Percentiles rank a stretch among this genome's conserved stretches.
These are phyloP conservation scores for Fusarium sp. DNA, from an alignment of 2,329 filamentous ascomycete species.

Conservation along the genomic window DNA sequence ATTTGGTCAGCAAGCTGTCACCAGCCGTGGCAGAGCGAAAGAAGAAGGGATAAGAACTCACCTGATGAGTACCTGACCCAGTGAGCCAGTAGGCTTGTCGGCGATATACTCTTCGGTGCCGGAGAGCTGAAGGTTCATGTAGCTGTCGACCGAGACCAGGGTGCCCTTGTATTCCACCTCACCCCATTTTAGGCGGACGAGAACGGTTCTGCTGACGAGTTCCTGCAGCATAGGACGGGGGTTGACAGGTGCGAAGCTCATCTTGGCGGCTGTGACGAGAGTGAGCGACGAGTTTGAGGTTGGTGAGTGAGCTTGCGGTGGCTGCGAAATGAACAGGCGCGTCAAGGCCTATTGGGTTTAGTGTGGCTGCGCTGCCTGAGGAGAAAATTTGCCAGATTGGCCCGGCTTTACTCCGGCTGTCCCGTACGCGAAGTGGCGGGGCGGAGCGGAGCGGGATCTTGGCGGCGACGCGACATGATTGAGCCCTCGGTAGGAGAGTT, in stretches of 20 bases:
- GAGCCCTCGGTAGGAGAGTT: neutral
- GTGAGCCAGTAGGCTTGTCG: slow-evolving; percentile 84
- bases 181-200: slow-evolving; percentile 97
- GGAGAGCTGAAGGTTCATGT: slow-evolving; percentile 98
- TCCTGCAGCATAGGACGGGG: slow-evolving; percentile 96
- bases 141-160: slow-evolving; percentile 94
- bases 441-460: slow-evolving; percentile 18
- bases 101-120: slow-evolving; percentile 94
- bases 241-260: slow-evolving; percentile 90
- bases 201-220: slow-evolving; percentile 91
- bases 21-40: neutral
- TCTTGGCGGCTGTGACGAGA: slow-evolving; percentile 45
- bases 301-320: slow-evolving; percentile 42
- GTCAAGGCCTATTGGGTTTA: slow-evolving; percentile 38
- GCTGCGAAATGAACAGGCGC: slow-evolving; percentile 42
- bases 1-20: slow-evolving; percentile 10
- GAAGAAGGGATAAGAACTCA: slow-evolving; percentile 57
- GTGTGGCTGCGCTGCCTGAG: slow-evolving; percentile 36
- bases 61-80: slow-evolving; percentile 95
- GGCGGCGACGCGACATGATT: neutral
- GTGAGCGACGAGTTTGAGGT: slow-evolving; percentile 37
- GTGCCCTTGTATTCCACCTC: slow-evolving; percentile 97
- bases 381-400: slow-evolving; percentile 36
- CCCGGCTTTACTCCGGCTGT: slow-evolving; percentile 38
- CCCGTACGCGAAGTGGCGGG: neutral